These are phyloP conservation scores for Aspergillus haitiensis DNA, from an alignment of 495 filamentous ascomycete species.

Conservation along the genomic window DNA sequence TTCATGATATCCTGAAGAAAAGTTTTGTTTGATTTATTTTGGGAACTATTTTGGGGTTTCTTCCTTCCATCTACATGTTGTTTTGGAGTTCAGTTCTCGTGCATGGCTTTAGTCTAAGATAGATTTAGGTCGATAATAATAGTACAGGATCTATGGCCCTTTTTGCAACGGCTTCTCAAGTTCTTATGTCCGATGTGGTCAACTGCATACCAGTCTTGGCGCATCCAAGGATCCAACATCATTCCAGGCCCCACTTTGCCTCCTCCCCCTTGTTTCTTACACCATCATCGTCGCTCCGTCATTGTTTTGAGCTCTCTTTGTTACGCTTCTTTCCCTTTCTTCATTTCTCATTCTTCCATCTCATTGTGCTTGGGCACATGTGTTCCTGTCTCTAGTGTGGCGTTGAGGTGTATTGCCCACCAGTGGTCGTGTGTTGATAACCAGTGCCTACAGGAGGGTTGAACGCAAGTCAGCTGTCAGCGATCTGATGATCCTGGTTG, in stretches of 20 bases:
- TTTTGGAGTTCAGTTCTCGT: not conserved
- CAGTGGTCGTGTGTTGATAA: slow-evolving; percentile 16
- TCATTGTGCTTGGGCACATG: not conserved
- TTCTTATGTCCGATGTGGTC: not conserved
- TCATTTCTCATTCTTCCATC: not conserved
- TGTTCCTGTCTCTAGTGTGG: not conserved
- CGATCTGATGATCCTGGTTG: slow-evolving; percentile 14
- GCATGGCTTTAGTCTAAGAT: slow-evolving; percentile 5
- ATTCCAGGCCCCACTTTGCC: not conserved
- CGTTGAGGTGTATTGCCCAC: slow-evolving; percentile 7
- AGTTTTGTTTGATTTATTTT: slow-evolving; percentile 18
- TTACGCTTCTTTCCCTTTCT: slow-evolving; percentile 10
- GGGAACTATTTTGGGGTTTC: not conserved
- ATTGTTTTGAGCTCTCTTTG: slow-evolving; percentile 1
- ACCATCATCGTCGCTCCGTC: not conserved
- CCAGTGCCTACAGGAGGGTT: slow-evolving; percentile 15
- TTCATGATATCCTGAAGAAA: slow-evolving; percentile 8
- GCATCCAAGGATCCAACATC: no score
- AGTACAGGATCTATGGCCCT: slow-evolving; percentile 4
- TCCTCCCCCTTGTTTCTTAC: slow-evolving; percentile 7
- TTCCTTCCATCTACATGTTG: no score
- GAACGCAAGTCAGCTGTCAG: slow-evolving; percentile 17
- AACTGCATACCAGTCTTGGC: not conserved
- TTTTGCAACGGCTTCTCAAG: slow-evolving; percentile 4
- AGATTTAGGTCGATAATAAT: slow-evolving; percentile 10